These are phyloP conservation scores for Circinella minor DNA, from an alignment of 371 early-diverging fungal species.

Conservation along the genomic window DNA sequence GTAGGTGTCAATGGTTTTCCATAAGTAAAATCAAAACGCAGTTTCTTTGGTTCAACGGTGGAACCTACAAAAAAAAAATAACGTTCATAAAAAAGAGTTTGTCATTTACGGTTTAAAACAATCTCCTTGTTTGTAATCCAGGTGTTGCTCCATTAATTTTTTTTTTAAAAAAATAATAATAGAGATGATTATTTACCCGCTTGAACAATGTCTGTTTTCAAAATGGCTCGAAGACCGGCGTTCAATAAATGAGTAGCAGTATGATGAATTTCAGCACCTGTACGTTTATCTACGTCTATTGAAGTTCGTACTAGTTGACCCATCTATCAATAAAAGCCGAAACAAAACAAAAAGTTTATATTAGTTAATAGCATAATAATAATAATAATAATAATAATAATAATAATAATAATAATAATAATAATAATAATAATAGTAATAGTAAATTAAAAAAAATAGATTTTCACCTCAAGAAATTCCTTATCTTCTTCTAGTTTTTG, in stretches of 20 bases:
- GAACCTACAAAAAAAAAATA: conserved; percentile 52
- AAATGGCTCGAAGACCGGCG: conserved; percentile 64
- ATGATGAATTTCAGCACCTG: conserved; percentile 74
- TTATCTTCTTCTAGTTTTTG: conserved; percentile 37
- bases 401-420: too few relatives aligned
- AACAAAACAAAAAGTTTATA: too few relatives aligned
- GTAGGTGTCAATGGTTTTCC: conserved; percentile 58
- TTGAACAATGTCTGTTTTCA: conserved; percentile 69
- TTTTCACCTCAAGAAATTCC: conserved; percentile 43
- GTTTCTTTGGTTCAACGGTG: conserved; percentile 61
- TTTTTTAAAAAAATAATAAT: too few relatives aligned
- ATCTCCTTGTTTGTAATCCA: too few relatives aligned
- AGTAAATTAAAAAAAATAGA: too few relatives aligned
- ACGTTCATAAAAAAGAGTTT: neutral
- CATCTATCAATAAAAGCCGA: conserved; percentile 2
- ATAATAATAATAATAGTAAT: too few relatives aligned
- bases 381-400: too few relatives aligned
- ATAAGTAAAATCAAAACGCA: conserved; percentile 80
- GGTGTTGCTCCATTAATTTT: too few relatives aligned
- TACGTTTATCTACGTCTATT: conserved; percentile 60
- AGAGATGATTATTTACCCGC: conserved; percentile 50
- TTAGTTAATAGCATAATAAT: too few relatives aligned
- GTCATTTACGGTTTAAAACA: too few relatives aligned
- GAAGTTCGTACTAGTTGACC: conserved; percentile 49
- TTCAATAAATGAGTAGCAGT: conserved; percentile 82